Evolutionary conservation across 306 rosid species (phyloP).

Genomic region (Fragaria vesca): DNA sequence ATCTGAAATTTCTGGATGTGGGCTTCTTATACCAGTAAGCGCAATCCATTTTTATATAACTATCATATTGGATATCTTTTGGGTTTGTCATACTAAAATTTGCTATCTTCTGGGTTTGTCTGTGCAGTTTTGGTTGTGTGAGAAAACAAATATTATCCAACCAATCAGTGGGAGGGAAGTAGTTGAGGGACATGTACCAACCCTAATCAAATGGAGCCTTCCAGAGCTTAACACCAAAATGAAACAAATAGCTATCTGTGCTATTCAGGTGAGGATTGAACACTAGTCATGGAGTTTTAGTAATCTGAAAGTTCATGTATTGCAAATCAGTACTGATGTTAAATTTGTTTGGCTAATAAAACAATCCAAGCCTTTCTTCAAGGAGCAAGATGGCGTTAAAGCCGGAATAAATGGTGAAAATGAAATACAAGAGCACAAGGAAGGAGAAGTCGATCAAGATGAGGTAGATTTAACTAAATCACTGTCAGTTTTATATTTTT

Average conservation of each 20-base stretch:
- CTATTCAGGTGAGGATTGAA: neutral
- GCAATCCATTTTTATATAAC: neutral
- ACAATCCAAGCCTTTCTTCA: too few species aligned
- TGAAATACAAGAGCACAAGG: neutral
- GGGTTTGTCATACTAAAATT: neutral
- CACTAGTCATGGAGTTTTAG: neutral
- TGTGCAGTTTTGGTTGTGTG: neutral
- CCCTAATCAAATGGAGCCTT: neutral
- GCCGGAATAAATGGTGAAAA: too few species aligned
- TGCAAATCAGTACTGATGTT: neutral
- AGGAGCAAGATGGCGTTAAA: too few species aligned
- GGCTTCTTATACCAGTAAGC: neutral
- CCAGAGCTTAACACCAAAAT: neutral
- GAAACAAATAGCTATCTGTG: neutral
- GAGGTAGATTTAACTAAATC: neutral
- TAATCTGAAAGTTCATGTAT: neutral
- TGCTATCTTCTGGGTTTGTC: neutral
- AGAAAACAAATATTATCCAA: neutral
- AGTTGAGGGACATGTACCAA: neutral
- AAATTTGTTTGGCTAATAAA: too few species aligned
- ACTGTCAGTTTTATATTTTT: neutral
- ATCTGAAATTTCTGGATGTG: neutral
- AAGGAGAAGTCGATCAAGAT: neutral
- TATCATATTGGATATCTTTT: neutral
- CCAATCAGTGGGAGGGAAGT: constrained; percentile 4